Percentiles rank a stretch among this genome's conserved stretches.
These are phyloP conservation scores for Setaria italica DNA, from an alignment of 202 grass and related monocot genomes.

Conservation along the genomic window DNA sequence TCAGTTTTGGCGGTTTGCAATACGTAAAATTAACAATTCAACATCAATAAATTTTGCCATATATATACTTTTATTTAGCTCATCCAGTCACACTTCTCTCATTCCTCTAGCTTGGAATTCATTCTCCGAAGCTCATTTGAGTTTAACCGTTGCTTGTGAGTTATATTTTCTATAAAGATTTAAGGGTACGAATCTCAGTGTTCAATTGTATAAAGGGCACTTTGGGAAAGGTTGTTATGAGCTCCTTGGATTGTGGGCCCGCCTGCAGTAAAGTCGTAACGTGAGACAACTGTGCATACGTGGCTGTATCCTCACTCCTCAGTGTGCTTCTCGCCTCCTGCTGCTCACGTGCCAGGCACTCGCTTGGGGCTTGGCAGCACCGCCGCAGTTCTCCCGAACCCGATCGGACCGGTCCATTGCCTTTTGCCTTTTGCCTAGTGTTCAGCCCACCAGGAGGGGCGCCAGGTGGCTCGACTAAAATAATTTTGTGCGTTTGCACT, in stretches of 20 bases:
- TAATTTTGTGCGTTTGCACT: neutral
- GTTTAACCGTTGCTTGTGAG: too few species aligned
- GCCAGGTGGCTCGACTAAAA: neutral
- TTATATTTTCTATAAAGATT: too few species aligned
- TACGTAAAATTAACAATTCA: too few species aligned
- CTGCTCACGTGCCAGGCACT: constrained; percentile 10
- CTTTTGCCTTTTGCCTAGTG: too few species aligned
- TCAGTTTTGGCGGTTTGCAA: too few species aligned
- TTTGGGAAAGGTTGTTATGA: neutral
- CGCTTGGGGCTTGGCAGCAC: neutral
- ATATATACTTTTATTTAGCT: too few species aligned
- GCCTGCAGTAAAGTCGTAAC: neutral
- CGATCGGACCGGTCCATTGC: neutral
- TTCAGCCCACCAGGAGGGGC: neutral
- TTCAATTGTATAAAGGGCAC: neutral
- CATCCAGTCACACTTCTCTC: too few species aligned
- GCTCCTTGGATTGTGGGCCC: neutral
- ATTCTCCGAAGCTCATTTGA: too few species aligned
- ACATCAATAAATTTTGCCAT: too few species aligned
- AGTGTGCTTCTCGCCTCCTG: neutral
- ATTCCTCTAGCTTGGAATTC: too few species aligned
- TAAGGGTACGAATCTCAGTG: neutral
- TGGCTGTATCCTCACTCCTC: neutral
- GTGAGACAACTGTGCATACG: constrained; percentile 16
- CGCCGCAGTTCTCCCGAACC: neutral